Conservation (phyloP, 352 stramenopile species). For the Albugo laibachii region DNA sequence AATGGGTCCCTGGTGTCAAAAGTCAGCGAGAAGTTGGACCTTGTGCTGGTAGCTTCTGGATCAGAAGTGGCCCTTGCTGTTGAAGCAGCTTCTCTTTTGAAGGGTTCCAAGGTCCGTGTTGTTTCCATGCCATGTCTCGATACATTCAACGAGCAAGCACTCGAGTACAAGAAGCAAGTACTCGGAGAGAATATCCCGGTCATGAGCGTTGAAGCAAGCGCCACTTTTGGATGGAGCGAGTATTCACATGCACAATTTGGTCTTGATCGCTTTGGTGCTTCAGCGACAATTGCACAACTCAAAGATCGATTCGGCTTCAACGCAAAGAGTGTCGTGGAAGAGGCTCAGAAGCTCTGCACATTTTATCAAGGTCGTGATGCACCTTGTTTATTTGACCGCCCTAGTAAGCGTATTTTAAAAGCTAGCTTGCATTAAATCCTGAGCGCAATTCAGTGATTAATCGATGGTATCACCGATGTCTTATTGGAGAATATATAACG, state of each 20-base stretch:
- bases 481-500: too few relatives aligned
- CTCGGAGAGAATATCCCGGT: conserved; percentile 88
- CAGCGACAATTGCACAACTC: conserved; percentile 72
- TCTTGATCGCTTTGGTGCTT: conserved; percentile 77
- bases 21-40: conserved; percentile 49
- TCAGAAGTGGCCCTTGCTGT: conserved; percentile 92
- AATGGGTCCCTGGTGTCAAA: conserved; percentile 65
- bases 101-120: conserved; percentile 74
- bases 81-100: conserved; percentile 85
- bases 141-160: conserved; percentile 91
- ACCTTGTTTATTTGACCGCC: conserved; percentile 58
- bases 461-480: too few relatives aligned
- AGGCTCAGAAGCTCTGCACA: conserved; percentile 83
- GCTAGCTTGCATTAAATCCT: conserved; percentile 24
- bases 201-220: conserved; percentile 90
- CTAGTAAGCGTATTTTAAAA: conserved; percentile 42
- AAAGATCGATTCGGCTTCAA: conserved; percentile 94
- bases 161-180: conserved; percentile 91
- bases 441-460: too few relatives aligned
- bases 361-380: conserved; percentile 74
- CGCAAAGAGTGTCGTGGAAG: conserved; percentile 81
- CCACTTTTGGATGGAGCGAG: conserved; percentile 87
- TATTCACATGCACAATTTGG: conserved; percentile 91
- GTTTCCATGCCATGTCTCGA: conserved; percentile 96
- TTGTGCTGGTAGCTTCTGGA: conserved; percentile 88